Evolutionary conservation across 805 yeast genomes (phyloP), one percentile per base, ranked within the genome.

Genomic region (Metschnikowia dekortorum): DNA sequence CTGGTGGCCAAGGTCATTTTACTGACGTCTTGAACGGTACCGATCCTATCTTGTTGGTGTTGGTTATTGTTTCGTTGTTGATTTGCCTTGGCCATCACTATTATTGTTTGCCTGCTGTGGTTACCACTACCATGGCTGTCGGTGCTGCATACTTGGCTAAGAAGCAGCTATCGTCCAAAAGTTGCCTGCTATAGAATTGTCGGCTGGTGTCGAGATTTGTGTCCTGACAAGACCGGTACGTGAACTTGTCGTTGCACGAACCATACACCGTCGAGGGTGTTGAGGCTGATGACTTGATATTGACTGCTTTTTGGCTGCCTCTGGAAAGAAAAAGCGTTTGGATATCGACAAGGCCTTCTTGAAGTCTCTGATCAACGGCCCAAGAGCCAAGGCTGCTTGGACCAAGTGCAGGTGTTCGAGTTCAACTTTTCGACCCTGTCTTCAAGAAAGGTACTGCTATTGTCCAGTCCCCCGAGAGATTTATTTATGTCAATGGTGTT

Each of bases 91-190:
- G 97, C 96, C 63, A 89, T 90, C 74, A 90, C 96, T 78, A 89
- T 90, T 76, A 85, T 90, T 65, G 97, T 87, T 84, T 91, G 72
- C 97, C 97, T 74, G 96, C 96, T 72, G 97, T 90, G 69, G 96
- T 89, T 62, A 90, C 97, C 80, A 90, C 96, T 66, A 90, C 97
- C 73, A 89, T 90, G 97, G 97, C 97, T 74, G 97, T 90, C 76
- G 97, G 97, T 84, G 97, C 97, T 73, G 96, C 97, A 70, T 89
- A 90, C 86, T 80, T 90, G 69, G 97, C 97, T 66, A 88, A 89
- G 83, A 90, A 89, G 78, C 89, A 89, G 97, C 97, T 63, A 90
- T 90, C 81, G 97, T 90, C 66, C 97, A 89, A 78, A 90, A 90
- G 73, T 81, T 90, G 68, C 87, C 96, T 73, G 97, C 97, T 61